phyloP scores from a whole-genome alignment of 1,284 basidiomycete genomes.

The Melanopsichium pennsylvanicum region DNA sequence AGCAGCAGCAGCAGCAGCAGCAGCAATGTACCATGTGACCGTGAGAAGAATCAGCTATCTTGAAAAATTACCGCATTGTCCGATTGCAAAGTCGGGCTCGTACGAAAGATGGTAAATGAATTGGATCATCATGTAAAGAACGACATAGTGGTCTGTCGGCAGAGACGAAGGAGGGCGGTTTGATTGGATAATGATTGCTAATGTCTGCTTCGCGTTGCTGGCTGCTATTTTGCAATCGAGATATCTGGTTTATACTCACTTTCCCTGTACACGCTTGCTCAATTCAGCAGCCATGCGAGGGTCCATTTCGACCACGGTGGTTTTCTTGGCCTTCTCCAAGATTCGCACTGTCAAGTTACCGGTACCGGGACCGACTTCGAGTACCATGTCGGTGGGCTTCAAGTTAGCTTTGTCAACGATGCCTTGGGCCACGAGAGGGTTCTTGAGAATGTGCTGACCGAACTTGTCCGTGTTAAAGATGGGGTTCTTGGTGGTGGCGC shows the following conservation, averaged over 20 bases:
- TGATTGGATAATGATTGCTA: no score
- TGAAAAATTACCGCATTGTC: constrained; percentile 52
- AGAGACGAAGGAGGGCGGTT: no score
- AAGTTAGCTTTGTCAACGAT: constrained; percentile 79
- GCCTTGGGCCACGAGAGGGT: constrained; percentile 83
- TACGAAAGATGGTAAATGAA: constrained; percentile 56
- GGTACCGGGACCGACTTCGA: constrained; percentile 98
- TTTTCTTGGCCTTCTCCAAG: constrained; percentile 89
- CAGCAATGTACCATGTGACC: background rate
- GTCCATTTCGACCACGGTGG: constrained; percentile 96
- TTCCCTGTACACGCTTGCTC: constrained; percentile 96
- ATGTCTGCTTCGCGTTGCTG: no score
- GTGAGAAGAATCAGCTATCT: constrained; percentile 29
- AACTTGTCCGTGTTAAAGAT: constrained; percentile 83
- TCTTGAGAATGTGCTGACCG: constrained; percentile 97
- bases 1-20: constrained; percentile 8
- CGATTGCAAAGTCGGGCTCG: constrained; percentile 52
- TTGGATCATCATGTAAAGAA: constrained; percentile 40
- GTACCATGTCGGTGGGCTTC: constrained; percentile 91
- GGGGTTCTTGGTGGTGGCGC: constrained; percentile 63
- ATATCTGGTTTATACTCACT: constrained; percentile 75
- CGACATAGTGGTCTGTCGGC: background rate
- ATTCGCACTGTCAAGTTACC: constrained; percentile 96
- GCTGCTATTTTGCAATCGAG: no score
- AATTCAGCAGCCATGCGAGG: constrained; percentile 98